Base-by-base conservation (phyloP, 2,329 filamentous ascomycete genomes). In the Diaporthe humulicola region DNA sequence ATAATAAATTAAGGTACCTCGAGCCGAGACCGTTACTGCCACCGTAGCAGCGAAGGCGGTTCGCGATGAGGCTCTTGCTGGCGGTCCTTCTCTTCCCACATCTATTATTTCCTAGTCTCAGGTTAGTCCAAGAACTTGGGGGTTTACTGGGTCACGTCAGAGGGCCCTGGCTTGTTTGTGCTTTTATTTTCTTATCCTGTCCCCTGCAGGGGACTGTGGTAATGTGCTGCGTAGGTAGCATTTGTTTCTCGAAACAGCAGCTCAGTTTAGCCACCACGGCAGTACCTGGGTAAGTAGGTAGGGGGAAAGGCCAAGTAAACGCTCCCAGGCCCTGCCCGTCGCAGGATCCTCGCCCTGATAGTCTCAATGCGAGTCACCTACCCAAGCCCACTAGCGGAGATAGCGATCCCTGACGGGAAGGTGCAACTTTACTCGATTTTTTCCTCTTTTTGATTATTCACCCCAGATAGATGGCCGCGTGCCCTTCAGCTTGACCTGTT, bases 361-460 rank as follows among this genome's bases (percentile, higher is more conserved):
- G 64, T 69, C 48, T 69, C 48, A 54, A 67, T 67, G 64, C 64
- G 45, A 38, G 45, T 67, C 64, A 50, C 14, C 30, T 14, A 8
- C 64, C 64, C 48, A 69, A 69, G 64, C 64, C 64, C 64, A 54
- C 64, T 69, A 69, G 64, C 48, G 64, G 64, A 69, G 64, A 69
- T 69, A 40, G 64, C 48, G 12, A 54, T 69, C 64, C 64, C 48
- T 69, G 64, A 69, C 48, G 48, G 64, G 64, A 54, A 69, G 64
- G 64, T 69, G 64, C 33, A 28, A 19, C 40, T 38, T 52, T 52
- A n/a, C n/a, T 45, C 19, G 22, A 28, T 69, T 40, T 54, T 36
- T 36, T 48, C 9, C 22, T 22, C 14, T 9, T 30, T 42, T 3
- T 58, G 1, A 19, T 9, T 12, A 14, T 40, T 40, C 48, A 33